A percentile compares a stretch with the other conserved stretches of the same genome.
These are phyloP conservation scores for Tetrahymena thermophila DNA, from an alignment of 73 alveolate species.

Conservation along the genomic window DNA sequence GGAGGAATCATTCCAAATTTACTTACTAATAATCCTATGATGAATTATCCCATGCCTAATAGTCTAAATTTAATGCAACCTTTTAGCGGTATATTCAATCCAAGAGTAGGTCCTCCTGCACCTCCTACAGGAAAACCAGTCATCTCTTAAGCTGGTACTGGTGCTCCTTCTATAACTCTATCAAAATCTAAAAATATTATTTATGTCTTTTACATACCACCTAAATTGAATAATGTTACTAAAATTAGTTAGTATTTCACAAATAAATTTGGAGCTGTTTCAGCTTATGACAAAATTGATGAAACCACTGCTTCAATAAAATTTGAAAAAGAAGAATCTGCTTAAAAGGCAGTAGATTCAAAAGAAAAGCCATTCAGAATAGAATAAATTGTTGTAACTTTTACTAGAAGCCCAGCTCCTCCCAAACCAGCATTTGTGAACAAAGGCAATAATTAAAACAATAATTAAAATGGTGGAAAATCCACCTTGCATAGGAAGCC, in stretches of 20 bases:
- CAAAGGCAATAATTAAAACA: background rate
- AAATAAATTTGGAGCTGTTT: background rate
- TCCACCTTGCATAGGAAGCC: background rate
- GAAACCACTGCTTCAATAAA: background rate
- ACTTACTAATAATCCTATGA: background rate
- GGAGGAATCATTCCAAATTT: background rate
- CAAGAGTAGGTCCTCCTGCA: background rate
- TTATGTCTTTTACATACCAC: background rate
- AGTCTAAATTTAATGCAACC: background rate
- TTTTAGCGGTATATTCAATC: background rate
- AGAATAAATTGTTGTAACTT: background rate
- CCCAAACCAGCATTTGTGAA: background rate
- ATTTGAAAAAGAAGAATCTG: background rate
- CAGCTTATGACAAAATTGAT: background rate
- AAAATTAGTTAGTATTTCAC: background rate
- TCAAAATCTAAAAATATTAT: background rate
- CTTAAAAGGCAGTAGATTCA: background rate
- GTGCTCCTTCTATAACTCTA: background rate
- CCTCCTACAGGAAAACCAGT: background rate
- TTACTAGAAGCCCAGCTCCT: background rate
- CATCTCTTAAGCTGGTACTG: background rate
- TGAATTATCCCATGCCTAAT: background rate
- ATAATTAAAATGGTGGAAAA: background rate
- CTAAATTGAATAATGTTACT: background rate
- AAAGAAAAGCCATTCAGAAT: background rate